Evolutionary conservation across 805 yeast genomes (phyloP), one percentile per base, ranked within the genome.

Genomic region (Isabelozyma gotoi): DNA sequence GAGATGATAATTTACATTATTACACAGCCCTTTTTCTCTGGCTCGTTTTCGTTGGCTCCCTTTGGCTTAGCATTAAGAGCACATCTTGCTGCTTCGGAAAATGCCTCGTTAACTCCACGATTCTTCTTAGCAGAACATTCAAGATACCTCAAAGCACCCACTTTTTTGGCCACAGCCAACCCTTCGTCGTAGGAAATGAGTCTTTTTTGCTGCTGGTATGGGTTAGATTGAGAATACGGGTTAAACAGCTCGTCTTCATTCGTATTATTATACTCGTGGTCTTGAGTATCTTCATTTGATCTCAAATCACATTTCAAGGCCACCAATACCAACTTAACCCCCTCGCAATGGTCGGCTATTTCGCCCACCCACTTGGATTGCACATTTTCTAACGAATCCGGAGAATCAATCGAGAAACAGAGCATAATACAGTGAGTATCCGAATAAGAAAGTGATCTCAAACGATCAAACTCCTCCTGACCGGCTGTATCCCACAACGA

Each of bases 401-500:
- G 81, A 4, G 96, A 88, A 66, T 92, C 99, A 44, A 92, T 90
- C 36, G 96, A 82, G 62, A 92, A 92, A 71, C 99, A 94, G 45
- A 92, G 78, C 91, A 92, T 94, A 56, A 94, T 91, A 57, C 97
- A 88, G 67, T 92, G 97, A 3, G 99, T 94, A 65, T 94, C 98
- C 19, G 91, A 84, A 65, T 94, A 94, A 39, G 96, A 86, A 48
- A 92, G 74, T 1, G 97, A 88, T 63, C 99, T 80, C 63, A 92
- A 76, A 50, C 97, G 78, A 65, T 92, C 99, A 56, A 92, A 92
- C 69, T 92, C 99, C 68, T 92, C 99, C 73, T 92, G 99, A 6
- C 99, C 99, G 1, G 99, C 99, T 5, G 99, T 92, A 63, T 92
- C 99, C 99, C 99, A 94, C 43, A 92, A 73, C 12, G 97, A 90